phyloP scores from a whole-genome alignment of 1,284 basidiomycete genomes.

The Sporisorium exsertum region DNA sequence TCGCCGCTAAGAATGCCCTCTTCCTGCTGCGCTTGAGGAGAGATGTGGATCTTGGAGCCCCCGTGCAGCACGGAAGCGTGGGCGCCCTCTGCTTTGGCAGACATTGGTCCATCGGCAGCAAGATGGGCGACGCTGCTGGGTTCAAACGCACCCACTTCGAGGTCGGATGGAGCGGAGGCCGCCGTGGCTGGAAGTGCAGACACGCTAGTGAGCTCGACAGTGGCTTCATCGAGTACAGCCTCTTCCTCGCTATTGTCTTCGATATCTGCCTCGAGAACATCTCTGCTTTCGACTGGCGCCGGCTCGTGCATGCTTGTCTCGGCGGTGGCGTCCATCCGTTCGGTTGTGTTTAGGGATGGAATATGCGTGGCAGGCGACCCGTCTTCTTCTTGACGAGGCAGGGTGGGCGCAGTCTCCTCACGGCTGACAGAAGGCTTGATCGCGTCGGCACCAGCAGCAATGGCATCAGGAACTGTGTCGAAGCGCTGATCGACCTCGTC shows the following conservation, averaged over 20 bases:
- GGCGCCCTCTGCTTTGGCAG: not conserved
- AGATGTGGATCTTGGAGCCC: not conserved
- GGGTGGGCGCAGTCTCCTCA: not conserved
- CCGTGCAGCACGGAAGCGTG: not conserved
- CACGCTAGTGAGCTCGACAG: not conserved
- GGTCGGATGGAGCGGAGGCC: not conserved
- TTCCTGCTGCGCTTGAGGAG: slow-evolving; percentile 12
- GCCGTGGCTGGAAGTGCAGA: slow-evolving; percentile 1
- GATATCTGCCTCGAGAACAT: slow-evolving; percentile 38
- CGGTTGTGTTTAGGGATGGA: not conserved
- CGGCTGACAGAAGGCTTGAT: not conserved
- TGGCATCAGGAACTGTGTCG: not conserved
- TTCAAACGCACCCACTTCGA: not conserved
- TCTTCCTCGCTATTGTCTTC: slow-evolving; percentile 47
- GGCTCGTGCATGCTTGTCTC: slow-evolving; percentile 10
- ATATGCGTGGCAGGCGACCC: not conserved
- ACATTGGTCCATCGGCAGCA: not conserved
- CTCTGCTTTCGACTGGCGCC: slow-evolving; percentile 33
- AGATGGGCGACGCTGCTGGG: not conserved
- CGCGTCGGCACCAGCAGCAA: not conserved
- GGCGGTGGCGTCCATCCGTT: not conserved
- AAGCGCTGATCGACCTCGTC: not conserved
- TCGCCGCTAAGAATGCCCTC: slow-evolving; percentile 42
- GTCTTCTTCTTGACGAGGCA: not conserved
- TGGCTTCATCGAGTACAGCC: slow-evolving; percentile 1